These are phyloP conservation scores for Cladosporium sp. DNA, from an alignment of 2,329 filamentous ascomycete genomes.

Conservation along the genomic window DNA sequence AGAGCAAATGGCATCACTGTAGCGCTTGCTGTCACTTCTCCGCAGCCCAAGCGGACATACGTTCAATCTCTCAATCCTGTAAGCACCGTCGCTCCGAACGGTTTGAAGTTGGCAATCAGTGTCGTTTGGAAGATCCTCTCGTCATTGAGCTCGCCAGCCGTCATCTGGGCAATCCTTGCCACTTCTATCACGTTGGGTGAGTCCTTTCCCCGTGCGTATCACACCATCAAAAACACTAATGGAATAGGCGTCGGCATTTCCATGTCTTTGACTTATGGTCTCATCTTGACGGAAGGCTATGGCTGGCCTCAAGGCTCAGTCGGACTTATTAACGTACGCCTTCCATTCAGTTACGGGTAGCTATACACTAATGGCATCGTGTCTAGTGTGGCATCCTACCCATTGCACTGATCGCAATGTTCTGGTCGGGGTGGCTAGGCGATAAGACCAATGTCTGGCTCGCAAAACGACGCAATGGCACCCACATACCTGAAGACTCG, in stretches of 20 bases:
- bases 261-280: constrained; percentile 35
- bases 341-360: not conserved
- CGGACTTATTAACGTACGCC: constrained; percentile 20
- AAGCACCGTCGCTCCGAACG: constrained; percentile 13
- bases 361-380: not conserved
- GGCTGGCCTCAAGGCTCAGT: constrained; percentile 26
- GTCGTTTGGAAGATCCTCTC: constrained; percentile 29
- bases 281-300: constrained; percentile 31
- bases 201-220: not conserved
- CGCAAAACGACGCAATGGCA: constrained; percentile 29
- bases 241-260: constrained; percentile 21
- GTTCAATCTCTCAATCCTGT: constrained; percentile 15
- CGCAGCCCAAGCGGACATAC: constrained; percentile 11
- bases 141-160: constrained; percentile 33
- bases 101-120: constrained; percentile 12
- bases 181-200: constrained; percentile 34
- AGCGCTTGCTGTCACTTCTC: not conserved
- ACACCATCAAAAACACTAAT: not conserved
- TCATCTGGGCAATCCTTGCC: constrained; percentile 34
- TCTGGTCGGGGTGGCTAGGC: constrained; percentile 22
- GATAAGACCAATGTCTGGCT: constrained; percentile 25
- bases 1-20: constrained; percentile 10
- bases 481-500: constrained; percentile 32
- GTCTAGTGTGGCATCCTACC: constrained; percentile 18
- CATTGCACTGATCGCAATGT: constrained; percentile 20